Evolutionary conservation across 768 basidiomycete genomes (phyloP).

Genomic region (Boletus rubescentipes): DNA sequence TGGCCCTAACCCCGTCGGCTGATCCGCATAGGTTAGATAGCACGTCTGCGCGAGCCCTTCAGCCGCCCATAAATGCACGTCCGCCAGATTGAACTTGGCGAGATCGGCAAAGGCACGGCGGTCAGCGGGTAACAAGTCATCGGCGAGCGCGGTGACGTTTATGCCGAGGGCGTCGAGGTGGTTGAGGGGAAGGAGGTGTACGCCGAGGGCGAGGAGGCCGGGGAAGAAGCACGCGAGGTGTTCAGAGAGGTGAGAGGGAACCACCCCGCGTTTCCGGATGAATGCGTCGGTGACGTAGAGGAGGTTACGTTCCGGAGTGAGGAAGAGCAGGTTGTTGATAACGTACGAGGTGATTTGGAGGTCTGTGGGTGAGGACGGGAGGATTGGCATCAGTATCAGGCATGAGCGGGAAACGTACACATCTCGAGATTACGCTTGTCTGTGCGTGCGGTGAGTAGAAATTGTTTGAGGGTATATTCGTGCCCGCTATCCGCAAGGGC

Average conservation of each 20-base stretch:
- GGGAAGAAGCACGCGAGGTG: conserved; percentile 80
- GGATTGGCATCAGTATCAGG: not conserved
- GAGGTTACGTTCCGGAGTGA: conserved; percentile 18
- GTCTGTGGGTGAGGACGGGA: conserved; percentile 38
- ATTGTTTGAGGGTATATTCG: conserved; percentile 75
- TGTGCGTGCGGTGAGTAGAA: conserved; percentile 60
- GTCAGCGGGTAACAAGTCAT: conserved; percentile 19
- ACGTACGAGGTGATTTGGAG: conserved; percentile 60
- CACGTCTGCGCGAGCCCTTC: conserved; percentile 75
- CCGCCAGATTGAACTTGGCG: conserved; percentile 46
- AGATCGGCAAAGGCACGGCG: conserved; percentile 38
- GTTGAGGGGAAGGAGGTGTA: conserved; percentile 57
- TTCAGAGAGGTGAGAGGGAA: conserved; percentile 53
- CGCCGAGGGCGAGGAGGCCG: conserved; percentile 72
- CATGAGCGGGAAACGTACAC: conserved; percentile 45
- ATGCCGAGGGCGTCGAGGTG: conserved; percentile 48
- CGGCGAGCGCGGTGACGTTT: conserved; percentile 37
- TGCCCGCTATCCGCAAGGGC: conserved; percentile 69
- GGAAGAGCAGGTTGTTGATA: conserved; percentile 47
- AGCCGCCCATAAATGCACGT: conserved; percentile 74
- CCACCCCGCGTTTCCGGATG: conserved; percentile 20
- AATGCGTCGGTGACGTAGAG: conserved; percentile 61
- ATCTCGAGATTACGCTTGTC: conserved; percentile 62
- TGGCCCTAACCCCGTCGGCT: conserved; percentile 64
- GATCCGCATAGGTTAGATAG: conserved; percentile 69